phyloP scores from a whole-genome alignment of 2,329 filamentous ascomycete genomes.

The Trichoderma sp. region DNA sequence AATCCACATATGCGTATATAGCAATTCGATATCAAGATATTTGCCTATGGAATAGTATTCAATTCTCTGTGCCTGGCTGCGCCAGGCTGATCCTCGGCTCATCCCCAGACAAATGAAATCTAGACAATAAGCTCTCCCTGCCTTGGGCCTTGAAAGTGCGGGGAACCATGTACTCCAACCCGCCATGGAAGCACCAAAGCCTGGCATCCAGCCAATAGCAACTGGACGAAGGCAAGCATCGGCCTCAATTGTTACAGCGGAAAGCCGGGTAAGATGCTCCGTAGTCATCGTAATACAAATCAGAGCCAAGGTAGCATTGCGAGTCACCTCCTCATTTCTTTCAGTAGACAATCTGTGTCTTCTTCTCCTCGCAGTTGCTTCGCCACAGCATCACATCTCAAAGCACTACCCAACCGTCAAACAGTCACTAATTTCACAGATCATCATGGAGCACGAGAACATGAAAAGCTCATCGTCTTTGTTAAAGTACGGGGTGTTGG shows the following conservation, averaged over 20 bases:
- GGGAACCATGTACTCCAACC: conserved; percentile 10
- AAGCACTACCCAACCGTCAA: background rate
- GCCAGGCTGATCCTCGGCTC: conserved; percentile 1
- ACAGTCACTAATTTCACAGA: background rate
- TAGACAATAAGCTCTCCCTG: background rate
- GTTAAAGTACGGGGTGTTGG: background rate
- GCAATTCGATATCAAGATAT: background rate
- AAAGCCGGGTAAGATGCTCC: background rate
- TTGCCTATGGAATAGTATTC: background rate
- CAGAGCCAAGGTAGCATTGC: background rate
- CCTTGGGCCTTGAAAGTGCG: too few relatives aligned
- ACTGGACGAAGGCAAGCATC: background rate
- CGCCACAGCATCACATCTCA: background rate
- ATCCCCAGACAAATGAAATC: background rate
- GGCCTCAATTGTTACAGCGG: background rate
- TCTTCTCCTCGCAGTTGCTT: background rate
- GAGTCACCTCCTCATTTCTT: background rate
- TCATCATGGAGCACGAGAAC: background rate
- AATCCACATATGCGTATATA: background rate
- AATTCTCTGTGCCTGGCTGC: background rate
- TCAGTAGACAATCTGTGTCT: background rate
- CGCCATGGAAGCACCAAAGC: background rate
- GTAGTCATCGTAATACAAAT: background rate
- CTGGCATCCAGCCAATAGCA: conserved; percentile 3
- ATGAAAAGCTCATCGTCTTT: background rate